These are phyloP conservation scores for Colletotrichum chlorophyti DNA, from an alignment of 2,329 filamentous ascomycete species.

Conservation along the genomic window DNA sequence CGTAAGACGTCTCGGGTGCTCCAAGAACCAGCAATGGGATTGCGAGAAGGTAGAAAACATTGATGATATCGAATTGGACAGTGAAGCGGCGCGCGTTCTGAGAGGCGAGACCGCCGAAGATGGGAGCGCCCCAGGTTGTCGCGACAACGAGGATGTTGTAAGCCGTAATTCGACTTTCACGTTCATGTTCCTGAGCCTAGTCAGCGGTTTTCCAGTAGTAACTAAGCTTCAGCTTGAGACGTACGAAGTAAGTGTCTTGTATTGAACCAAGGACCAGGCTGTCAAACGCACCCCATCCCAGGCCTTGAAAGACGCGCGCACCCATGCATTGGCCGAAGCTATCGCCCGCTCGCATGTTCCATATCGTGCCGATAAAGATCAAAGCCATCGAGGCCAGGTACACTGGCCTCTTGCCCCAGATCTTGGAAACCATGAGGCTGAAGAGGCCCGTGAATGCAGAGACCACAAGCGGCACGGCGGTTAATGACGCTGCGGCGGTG, in stretches of 20 bases:
- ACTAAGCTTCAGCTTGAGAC: constrained; percentile 33
- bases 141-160: constrained; percentile 52
- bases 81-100: constrained; percentile 47
- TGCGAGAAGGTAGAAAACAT: constrained; percentile 52
- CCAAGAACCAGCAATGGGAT: constrained; percentile 55
- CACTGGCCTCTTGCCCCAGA: constrained; percentile 60
- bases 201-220: too few relatives aligned
- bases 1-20: constrained; percentile 60
- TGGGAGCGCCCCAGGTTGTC: constrained; percentile 60
- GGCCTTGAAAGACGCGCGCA: constrained; percentile 59
- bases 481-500: constrained; percentile 55
- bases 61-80: constrained; percentile 59
- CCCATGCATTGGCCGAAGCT: constrained; percentile 56
- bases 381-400: constrained; percentile 54
- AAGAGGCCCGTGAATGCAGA: constrained; percentile 53
- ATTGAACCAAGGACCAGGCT: constrained; percentile 58
- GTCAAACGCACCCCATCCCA: constrained; percentile 67
- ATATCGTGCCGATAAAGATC: constrained; percentile 56
- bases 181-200: constrained; percentile 57
- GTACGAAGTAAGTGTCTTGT: constrained; percentile 64
- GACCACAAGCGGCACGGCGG: constrained; percentile 58
- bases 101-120: constrained; percentile 59
- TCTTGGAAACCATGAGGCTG: constrained; percentile 49
- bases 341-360: constrained; percentile 52
- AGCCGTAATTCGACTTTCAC: constrained; percentile 50